These are phyloP conservation scores for Brassica carinata DNA, from an alignment of 345 rosid species.

Conservation along the genomic window DNA sequence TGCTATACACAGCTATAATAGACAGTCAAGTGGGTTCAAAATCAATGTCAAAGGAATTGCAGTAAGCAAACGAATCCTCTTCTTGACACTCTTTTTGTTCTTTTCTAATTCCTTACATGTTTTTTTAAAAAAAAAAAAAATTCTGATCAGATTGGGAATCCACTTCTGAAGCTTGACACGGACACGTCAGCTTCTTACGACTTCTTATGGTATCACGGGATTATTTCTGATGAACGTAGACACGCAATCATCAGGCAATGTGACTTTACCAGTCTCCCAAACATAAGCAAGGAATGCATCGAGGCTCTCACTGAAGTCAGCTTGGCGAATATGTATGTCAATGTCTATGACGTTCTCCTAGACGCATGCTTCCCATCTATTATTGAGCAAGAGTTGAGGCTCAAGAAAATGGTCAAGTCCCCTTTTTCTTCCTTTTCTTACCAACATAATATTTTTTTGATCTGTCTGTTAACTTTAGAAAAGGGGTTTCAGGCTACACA, in stretches of 20 bases:
- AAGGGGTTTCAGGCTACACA: conserved; percentile 59
- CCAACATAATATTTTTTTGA: not conserved
- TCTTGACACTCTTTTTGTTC: not conserved
- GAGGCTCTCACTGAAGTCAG: too few species aligned
- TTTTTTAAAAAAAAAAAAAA: not conserved
- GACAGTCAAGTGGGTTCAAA: conserved; percentile 58
- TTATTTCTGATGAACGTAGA: conserved; percentile 41
- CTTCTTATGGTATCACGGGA: conserved; percentile 85
- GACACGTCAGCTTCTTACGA: conserved; percentile 63
- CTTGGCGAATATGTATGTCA: conserved; percentile 47
- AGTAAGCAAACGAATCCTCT: conserved; percentile 49
- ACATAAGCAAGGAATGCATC: too few species aligned
- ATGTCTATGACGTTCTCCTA: conserved; percentile 69
- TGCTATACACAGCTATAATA: conserved; percentile 62
- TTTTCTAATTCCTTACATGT: not conserved
- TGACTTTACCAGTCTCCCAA: too few species aligned
- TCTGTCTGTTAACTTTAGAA: not conserved
- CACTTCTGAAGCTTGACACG: conserved; percentile 69
- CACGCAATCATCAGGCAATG: too few species aligned
- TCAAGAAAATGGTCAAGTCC: conserved; percentile 58
- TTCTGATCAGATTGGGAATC: conserved; percentile 77
- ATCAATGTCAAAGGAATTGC: conserved; percentile 92
- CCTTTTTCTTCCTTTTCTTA: not conserved
- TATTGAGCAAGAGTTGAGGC: conserved; percentile 74
- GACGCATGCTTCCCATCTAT: conserved; percentile 75